A percentile compares a stretch with the other conserved stretches of the same genome.
phyloP scores from a whole-genome alignment of 2,329 filamentous ascomycete species.

The Alternaria tenuissima region DNA sequence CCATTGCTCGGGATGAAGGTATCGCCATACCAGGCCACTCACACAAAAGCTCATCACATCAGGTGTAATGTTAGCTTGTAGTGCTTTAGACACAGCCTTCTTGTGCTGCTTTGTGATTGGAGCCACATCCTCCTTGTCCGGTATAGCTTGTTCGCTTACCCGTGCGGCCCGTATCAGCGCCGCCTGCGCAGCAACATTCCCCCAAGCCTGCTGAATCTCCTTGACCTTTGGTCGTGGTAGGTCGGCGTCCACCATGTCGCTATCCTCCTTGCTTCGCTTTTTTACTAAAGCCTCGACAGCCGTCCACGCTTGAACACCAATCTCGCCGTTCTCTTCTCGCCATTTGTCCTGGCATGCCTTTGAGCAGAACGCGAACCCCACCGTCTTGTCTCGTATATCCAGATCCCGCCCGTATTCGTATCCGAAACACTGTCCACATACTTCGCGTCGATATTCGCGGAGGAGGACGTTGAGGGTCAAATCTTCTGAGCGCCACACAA shows the following conservation, averaged over 20 bases:
- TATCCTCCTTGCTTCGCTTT: constrained; percentile 41
- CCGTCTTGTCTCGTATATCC: constrained; percentile 46
- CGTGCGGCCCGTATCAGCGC: constrained; percentile 38
- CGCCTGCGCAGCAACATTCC: constrained; percentile 30
- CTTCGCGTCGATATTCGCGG: constrained; percentile 58
- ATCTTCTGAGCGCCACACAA: constrained; percentile 49
- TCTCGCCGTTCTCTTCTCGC: constrained; percentile 36
- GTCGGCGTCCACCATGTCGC: constrained; percentile 45
- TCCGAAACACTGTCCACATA: constrained; percentile 57
- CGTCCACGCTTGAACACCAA: constrained; percentile 47
- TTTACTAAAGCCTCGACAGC: constrained; percentile 46
- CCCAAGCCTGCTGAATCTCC: constrained; percentile 44
- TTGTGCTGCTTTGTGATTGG: constrained; percentile 44
- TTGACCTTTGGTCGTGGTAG: constrained; percentile 36
- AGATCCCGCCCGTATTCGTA: constrained; percentile 57
- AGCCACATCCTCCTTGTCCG: constrained; percentile 12
- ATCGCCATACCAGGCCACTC: constrained; percentile 49
- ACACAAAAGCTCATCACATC: constrained; percentile 56
- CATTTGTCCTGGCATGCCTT: constrained; percentile 48
- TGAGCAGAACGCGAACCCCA: constrained; percentile 56
- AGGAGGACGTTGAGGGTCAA: constrained; percentile 54
- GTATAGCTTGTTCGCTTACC: constrained; percentile 12
- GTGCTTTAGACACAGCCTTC: constrained; percentile 42
- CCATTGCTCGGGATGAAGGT: constrained; percentile 43
- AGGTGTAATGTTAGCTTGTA: constrained; percentile 39